phyloP scores from a whole-genome alignment of 805 yeast species.

The Kluyveromyces lactis region DNA sequence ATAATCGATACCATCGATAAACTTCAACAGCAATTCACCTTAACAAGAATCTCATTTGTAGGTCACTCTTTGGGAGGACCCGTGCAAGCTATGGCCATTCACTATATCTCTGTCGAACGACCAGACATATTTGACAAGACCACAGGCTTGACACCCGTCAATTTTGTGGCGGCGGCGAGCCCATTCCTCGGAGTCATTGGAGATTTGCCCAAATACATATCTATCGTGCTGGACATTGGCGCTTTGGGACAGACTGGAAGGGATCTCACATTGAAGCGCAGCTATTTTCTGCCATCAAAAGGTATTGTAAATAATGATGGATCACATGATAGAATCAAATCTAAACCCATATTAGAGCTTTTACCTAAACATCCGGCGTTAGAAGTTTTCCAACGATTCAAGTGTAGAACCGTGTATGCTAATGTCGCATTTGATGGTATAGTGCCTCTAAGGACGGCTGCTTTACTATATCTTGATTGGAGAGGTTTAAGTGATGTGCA shows the following conservation, averaged over 20 bases:
- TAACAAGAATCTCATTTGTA: slow-evolving; percentile 68
- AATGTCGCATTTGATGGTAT: slow-evolving; percentile 91
- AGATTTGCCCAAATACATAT: slow-evolving; percentile 82
- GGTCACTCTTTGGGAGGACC: slow-evolving; percentile 95
- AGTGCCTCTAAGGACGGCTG: slow-evolving; percentile 87
- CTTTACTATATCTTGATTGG: slow-evolving; percentile 81
- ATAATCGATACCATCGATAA: slow-evolving; percentile 41
- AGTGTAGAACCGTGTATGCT: slow-evolving; percentile 75
- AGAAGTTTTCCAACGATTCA: slow-evolving; percentile 50
- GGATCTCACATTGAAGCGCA: slow-evolving; percentile 63
- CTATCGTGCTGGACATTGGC: slow-evolving; percentile 78
- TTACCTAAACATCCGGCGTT: slow-evolving; percentile 74
- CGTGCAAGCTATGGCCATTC: slow-evolving; percentile 84
- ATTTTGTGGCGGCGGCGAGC: slow-evolving; percentile 76
- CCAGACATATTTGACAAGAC: slow-evolving; percentile 56
- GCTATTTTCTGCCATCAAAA: slow-evolving; percentile 24
- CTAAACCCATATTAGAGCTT: slow-evolving; percentile 57
- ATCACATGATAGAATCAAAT: slow-evolving; percentile 7
- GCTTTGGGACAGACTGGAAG: slow-evolving; percentile 89
- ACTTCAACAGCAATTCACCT: slow-evolving; percentile 33
- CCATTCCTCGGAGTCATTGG: slow-evolving; percentile 83
- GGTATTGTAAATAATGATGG: slow-evolving; percentile 16
- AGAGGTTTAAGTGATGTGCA: slow-evolving; percentile 52
- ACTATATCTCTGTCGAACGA: slow-evolving; percentile 50
- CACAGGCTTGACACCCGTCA: slow-evolving; percentile 52